Conservation (phyloP, 805 yeast genomes). For the Yarrowia osloensis region DNA sequence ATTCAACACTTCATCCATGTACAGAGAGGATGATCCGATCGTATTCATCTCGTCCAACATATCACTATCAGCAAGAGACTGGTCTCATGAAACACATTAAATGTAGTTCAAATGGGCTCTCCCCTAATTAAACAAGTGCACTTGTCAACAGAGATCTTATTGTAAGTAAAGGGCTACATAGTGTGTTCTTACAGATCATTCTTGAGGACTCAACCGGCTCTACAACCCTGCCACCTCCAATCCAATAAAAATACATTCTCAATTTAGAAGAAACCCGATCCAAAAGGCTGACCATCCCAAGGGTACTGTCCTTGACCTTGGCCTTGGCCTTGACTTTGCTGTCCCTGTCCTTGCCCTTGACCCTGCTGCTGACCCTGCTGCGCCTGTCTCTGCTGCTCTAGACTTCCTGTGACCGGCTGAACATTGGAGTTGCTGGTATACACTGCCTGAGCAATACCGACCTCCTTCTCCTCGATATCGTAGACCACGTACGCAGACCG, state of each 20-base stretch:
- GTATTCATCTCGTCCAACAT: too few species aligned
- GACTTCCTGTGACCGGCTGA: neutral
- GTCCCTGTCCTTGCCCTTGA: neutral
- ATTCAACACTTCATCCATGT: too few species aligned
- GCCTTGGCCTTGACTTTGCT: neutral
- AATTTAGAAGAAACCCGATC: neutral
- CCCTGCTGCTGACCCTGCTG: neutral
- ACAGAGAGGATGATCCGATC: too few species aligned
- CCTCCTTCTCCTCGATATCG: constrained; percentile 58
- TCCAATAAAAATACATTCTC: neutral
- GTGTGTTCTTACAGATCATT: too few species aligned
- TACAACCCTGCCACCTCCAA: too few species aligned
- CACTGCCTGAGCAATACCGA: constrained; percentile 58
- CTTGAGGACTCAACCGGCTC: too few species aligned
- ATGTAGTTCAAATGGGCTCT: too few species aligned
- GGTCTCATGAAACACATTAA: too few species aligned
- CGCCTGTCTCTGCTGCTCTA: neutral
- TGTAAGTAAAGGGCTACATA: too few species aligned
- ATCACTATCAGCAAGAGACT: too few species aligned
- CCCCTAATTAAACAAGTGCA: too few species aligned
- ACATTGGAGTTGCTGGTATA: constrained; percentile 33
- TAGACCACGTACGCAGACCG: constrained; percentile 66
- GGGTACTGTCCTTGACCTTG: neutral
- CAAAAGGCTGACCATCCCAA: neutral
- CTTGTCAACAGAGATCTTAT: too few species aligned